Evolutionary conservation across 176 grass and related monocot species (phyloP), one percentile per base, ranked within the genome.

Genomic region (Pharus latifolius): DNA sequence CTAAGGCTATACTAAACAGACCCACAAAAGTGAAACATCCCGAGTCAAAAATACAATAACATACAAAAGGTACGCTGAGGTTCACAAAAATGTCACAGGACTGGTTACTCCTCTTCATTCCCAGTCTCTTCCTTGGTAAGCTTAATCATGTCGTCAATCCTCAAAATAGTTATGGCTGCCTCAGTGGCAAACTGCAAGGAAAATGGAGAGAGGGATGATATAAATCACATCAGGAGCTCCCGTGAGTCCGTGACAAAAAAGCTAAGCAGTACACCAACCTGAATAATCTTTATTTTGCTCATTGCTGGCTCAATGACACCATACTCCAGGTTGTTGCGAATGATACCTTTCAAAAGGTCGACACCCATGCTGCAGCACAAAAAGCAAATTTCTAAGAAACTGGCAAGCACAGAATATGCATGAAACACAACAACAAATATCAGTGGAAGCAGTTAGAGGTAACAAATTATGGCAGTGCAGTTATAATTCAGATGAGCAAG

Each of bases 111-210:
- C 32, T 97, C 83, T 65, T 87, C 89, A 16, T 80, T 72, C 40
- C 80, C 86, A 1, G n/a, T 63, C 42, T 96, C 89, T 45, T 92
- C 93, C 74, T 92, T 97, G 13, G 65, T 15, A 24, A 97, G 93
- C 86, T 75, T 90, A 76, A 97, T 97, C 93, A 97, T 92, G 83
- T 92, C 93, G 8, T 97, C 93, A 31, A 97, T 97, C 65, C 93
- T 84, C 35, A 97, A 66, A 67, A 97, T 97, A 32, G 93, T 92
- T 60, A 97, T 97, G 23, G 93, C 93, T 24, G 93, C 93, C 78
- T 97, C 93, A 0, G 89, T 97, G 23, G 93, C 89, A 73, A 97
- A 92, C 93, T 97, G 74, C 41, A 57, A 22, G 1, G 7, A 1
- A 15, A 73, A 60, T 3, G 2, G 5, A 65, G 3, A 2, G 33